Percentiles rank a stretch among this genome's conserved stretches.
These are phyloP conservation scores for Tulasnella sp. DNA, from an alignment of 768 basidiomycete species.

Conservation along the genomic window DNA sequence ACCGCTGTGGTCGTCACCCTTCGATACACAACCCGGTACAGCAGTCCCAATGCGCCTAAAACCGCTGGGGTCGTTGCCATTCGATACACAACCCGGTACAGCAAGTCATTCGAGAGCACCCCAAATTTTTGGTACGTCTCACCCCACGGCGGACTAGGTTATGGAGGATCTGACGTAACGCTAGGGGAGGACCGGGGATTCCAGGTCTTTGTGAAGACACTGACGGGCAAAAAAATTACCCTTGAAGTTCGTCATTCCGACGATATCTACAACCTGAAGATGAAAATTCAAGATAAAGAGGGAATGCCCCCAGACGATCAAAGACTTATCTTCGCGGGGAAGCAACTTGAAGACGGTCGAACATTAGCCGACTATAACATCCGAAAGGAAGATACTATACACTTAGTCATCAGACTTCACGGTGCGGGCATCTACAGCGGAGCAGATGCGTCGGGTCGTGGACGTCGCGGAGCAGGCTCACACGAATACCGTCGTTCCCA, in stretches of 20 bases:
- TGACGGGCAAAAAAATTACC: neutral
- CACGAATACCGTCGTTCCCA: too few relatives aligned
- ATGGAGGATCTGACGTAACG: neutral
- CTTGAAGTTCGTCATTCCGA: neutral
- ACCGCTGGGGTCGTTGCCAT: too few relatives aligned
- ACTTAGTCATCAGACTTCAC: neutral
- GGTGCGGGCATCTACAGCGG: neutral
- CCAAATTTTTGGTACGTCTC: neutral
- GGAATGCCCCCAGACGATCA: neutral
- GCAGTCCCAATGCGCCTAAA: neutral
- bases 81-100: too few relatives aligned
- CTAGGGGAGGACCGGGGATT: neutral
- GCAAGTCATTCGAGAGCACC: neutral
- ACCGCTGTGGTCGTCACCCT: too few relatives aligned
- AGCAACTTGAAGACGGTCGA: neutral
- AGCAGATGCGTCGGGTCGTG: too few relatives aligned
- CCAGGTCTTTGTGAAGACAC: neutral
- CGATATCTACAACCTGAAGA: neutral
- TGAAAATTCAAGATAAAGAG: neutral
- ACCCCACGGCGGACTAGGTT: neutral
- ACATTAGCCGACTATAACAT: neutral
- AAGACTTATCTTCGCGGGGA: neutral
- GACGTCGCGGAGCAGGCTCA: too few relatives aligned
- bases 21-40: too few relatives aligned
- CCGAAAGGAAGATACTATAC: neutral